These are phyloP conservation scores for Penicillium cataractarum DNA, from an alignment of 495 filamentous ascomycete species.

Conservation along the genomic window DNA sequence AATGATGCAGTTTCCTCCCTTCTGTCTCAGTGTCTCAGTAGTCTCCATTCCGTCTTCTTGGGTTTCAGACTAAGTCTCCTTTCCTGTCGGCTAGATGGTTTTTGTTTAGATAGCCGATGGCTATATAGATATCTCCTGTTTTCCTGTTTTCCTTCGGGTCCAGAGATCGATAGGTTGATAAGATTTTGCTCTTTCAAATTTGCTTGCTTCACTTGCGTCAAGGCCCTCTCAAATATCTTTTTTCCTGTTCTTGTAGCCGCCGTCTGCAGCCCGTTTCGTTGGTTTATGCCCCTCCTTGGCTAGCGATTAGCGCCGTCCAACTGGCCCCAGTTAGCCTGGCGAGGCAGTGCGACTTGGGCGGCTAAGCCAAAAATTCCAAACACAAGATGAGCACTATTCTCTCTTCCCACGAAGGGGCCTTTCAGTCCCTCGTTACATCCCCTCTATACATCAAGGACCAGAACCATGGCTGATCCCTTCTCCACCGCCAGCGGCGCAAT, in stretches of 20 bases:
- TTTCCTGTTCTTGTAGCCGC: background rate
- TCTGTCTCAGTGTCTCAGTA: too few relatives aligned
- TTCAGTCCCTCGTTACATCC: background rate
- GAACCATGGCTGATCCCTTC: background rate
- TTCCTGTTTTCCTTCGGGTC: too few relatives aligned
- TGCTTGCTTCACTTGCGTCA: too few relatives aligned
- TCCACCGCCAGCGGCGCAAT: slow-evolving; percentile 4
- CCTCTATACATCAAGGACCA: background rate
- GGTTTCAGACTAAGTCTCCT: too few relatives aligned
- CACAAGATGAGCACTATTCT: background rate
- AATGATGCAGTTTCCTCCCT: too few relatives aligned
- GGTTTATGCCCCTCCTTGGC: background rate
- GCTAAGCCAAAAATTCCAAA: background rate
- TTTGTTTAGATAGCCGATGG: too few relatives aligned
- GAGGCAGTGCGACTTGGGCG: background rate
- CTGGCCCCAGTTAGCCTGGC: background rate
- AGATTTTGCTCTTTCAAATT: too few relatives aligned
- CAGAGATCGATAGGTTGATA: too few relatives aligned
- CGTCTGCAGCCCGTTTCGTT: background rate
- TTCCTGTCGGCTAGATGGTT: too few relatives aligned
- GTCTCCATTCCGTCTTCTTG: too few relatives aligned
- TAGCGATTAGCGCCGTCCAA: background rate
- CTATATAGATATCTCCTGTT: too few relatives aligned
- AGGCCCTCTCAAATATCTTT: too few relatives aligned
- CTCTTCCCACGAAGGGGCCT: background rate